Evolutionary conservation across 73 alveolate species (phyloP).

Genomic region (Paramecium sexaurelia): DNA sequence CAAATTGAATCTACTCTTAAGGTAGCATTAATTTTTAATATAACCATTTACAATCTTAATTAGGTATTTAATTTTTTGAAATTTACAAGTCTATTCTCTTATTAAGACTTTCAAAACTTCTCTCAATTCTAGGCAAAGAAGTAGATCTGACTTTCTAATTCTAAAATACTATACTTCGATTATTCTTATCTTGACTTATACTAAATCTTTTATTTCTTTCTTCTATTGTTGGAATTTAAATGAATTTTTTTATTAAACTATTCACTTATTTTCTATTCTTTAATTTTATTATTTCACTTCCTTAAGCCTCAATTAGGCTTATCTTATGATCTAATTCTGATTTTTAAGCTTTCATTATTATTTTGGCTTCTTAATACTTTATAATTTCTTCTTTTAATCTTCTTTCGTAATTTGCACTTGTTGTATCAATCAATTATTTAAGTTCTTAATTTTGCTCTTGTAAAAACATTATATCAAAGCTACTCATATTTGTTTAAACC

Average conservation of each 20-base stretch:
- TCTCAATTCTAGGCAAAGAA: conserved; percentile 26
- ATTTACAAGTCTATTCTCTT: not conserved
- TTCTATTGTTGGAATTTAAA: not conserved
- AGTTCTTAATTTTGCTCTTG: not conserved
- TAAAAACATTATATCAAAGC: not conserved
- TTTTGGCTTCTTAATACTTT: conserved; percentile 23
- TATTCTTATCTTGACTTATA: not conserved
- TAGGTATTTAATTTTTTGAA: not conserved
- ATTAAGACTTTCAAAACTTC: not conserved
- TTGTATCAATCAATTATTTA: not conserved
- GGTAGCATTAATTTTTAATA: not conserved
- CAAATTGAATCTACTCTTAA: not conserved
- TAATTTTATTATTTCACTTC: not conserved
- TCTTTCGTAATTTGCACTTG: not conserved
- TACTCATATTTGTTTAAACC: not conserved
- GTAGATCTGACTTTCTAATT: not conserved
- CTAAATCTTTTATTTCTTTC: conserved; percentile 52
- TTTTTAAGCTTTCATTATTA: conserved; percentile 18
- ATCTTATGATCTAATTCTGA: conserved; percentile 37
- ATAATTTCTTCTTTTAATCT: not conserved
- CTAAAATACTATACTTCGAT: not conserved
- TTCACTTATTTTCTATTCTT: not conserved
- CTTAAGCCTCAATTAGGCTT: not conserved
- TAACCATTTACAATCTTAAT: not conserved
- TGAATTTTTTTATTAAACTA: not conserved